Base-by-base conservation (phyloP, 2,329 filamentous ascomycete species). In the Pyrenophora graminea region DNA sequence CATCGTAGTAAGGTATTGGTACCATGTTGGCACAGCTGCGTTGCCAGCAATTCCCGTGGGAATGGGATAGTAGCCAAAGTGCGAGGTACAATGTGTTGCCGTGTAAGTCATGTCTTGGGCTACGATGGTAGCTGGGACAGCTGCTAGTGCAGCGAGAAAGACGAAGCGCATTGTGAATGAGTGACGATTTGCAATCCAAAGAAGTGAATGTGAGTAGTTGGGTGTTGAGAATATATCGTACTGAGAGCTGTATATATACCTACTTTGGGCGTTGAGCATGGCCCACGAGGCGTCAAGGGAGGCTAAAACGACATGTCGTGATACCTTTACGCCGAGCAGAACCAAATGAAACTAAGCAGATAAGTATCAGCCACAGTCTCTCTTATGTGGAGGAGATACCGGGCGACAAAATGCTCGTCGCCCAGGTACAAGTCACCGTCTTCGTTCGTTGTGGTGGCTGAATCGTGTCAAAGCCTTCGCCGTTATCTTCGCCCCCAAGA, bases 61-160 rank as follows among this genome's bases (percentile, higher is more conserved):
- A 12, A 53, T 39, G 21, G 54, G 45, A 18, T 54, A 56, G 43
- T 52, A 58, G 21, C 48, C 48, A n/a, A 55, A 54, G 46, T 41
- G 45, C 12, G 56, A 56, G 9, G 55, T 60, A 51, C 55, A 63
- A 12, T 55, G 50, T 12, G 53, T 56, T 2, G 55, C 46, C 7
- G 48, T 54, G 13, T 45, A 40, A 10, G 56, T 52, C 10, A 6
- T 7, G 31, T 41, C 43, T 13, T 30, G 50, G 39, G 45, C 56
- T 18, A 25, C 40, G 10, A 51, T 17, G 30, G 30, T 27, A 21
- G 44, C 30, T 30, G 27, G 27, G 27, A 30, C 12, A 30, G 27
- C 27, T 30, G 27, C 27, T 13, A 30, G 10, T 13, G 27, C 27
- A 30, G 27, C 41, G 13, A 36, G 33, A 18, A 17, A 18, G 33